Base-by-base conservation (phyloP, 2,329 filamentous ascomycete species). In the Colletotrichum sp. region DNA sequence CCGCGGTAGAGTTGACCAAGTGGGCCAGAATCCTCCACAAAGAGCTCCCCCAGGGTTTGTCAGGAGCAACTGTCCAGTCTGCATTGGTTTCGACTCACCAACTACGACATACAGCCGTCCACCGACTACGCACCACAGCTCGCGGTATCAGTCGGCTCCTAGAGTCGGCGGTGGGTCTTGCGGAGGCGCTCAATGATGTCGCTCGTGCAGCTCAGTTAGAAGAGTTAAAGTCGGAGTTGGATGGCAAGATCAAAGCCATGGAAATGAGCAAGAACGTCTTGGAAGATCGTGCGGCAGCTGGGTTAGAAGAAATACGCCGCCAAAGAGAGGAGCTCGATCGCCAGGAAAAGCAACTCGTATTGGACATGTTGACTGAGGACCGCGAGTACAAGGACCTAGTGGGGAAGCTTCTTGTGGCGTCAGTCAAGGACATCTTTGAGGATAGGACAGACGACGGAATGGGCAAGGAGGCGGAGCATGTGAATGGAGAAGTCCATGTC, bases 321-420 rank as follows among this genome's bases (percentile, higher is more conserved):
- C 77, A 82, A 72, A 81, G 84, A 56, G 81, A 82, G 69, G 84
- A 84, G 74, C 78, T 85, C 9, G 83, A 84, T 71, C 81, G 78
- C 68, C 79, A 81, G 64, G 84, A 86, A 72, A 78, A 67, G 56
- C 79, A 80, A 9, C 55, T 82, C 4, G 72, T 81, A n/a, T 75
- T 73, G 4, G 79, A 71, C n/a, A 81, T 82, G 77, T 55, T 81
- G 64, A 71, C 72, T 30, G 79, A 80, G 5, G 81, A 84, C 70
- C 26, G 64, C 12, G 80, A 83, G 62, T 81, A 83, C 56, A 82
- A 79, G 62, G 34, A 30, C 3, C 69, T 83, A 6, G 77, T 83
- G 13, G 82, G 82, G 18, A 73, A 69, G 4, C 77, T 84, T 32
- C 69, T 85, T 24, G 79, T 83, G 69, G 78, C 80, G 14, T 80